Percentiles rank a stretch among this genome's conserved stretches.
Conservation (phyloP, 1,284 basidiomycete genomes). For the Puccinia horiana region DNA sequence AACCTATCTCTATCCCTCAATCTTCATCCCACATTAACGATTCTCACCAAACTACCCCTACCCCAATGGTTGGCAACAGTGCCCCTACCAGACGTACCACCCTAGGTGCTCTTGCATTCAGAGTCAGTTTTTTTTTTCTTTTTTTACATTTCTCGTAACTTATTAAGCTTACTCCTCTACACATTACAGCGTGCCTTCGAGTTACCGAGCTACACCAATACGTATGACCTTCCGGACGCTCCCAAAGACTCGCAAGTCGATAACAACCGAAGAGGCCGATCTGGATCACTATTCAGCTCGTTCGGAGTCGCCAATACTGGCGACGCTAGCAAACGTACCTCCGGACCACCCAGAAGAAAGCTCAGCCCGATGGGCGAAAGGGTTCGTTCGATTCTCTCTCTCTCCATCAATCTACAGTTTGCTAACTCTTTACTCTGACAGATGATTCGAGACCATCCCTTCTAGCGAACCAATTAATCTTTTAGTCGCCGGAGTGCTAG, state of each 20-base stretch:
- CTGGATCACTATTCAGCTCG: constrained; percentile 33
- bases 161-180: neutral
- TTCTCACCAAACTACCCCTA: neutral
- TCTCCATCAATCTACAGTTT: neutral
- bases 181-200: constrained; percentile 17
- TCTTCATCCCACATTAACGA: neutral
- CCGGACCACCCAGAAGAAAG: constrained; percentile 5
- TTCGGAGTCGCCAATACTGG: neutral
- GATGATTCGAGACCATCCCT: constrained; percentile 1
- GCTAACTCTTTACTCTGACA: neutral
- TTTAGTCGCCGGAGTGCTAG: no score
- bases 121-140: constrained; percentile 15
- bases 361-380: constrained; percentile 35
- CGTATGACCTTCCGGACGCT: neutral
- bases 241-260: neutral
- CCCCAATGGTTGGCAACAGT: neutral
- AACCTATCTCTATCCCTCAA: constrained; percentile 8
- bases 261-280: neutral
- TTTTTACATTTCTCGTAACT: neutral
- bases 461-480: neutral
- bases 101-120: constrained; percentile 1
- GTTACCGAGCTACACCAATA: constrained; percentile 15
- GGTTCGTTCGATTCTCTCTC: neutral
- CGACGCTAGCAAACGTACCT: neutral
- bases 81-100: constrained; percentile 12